Percentiles rank a stretch among this genome's conserved stretches.
phyloP scores from a whole-genome alignment of 192 early-diverging fungal species.

The Borealophlyctis nickersoniae region DNA sequence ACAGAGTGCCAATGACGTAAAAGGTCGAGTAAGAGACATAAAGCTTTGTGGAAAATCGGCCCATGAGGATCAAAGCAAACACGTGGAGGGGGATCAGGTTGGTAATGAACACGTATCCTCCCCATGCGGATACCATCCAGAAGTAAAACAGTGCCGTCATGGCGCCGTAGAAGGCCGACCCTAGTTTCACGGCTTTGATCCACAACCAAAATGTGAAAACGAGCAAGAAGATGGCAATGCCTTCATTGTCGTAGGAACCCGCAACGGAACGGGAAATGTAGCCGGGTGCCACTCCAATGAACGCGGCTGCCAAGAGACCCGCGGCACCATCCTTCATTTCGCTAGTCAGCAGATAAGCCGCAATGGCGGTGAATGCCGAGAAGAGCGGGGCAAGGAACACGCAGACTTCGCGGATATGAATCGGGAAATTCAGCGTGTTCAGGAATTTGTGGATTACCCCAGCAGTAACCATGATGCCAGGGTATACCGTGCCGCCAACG shows the following conservation, averaged over 20 bases:
- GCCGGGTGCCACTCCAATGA: conserved; percentile 97
- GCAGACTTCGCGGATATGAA: conserved; percentile 98
- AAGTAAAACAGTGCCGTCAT: conserved; percentile 93
- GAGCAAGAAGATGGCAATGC: conserved; percentile 97
- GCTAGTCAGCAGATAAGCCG: conserved; percentile 87
- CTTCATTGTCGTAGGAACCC: conserved; percentile 99
- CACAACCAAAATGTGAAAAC: conserved; percentile 98
- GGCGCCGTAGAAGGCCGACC: conserved; percentile 85
- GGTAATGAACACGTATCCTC: conserved; percentile 99
- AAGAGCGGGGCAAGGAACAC: conserved; percentile 97
- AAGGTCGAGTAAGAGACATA: conserved; percentile 99
- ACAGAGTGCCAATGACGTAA: conserved; percentile 91
- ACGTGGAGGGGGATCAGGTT: conserved; percentile 97
- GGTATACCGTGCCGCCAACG: conserved; percentile 99
- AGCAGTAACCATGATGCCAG: conserved; percentile 98
- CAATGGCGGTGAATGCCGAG: conserved; percentile 92
- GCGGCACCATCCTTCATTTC: conserved; percentile 91
- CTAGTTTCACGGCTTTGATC: conserved; percentile 95
- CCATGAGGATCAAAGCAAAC: conserved; percentile 92
- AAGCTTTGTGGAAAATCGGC: conserved; percentile 85
- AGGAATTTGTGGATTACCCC: conserved; percentile 93
- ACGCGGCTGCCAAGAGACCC: conserved; percentile 93
- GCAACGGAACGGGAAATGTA: conserved; percentile 99
- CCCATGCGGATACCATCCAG: conserved; percentile 99
- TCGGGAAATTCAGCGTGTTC: conserved; percentile 88